Evolutionary conservation across 371 early-diverging fungal genomes (phyloP).

Genomic region (Syncephalastrum contaminatum): DNA sequence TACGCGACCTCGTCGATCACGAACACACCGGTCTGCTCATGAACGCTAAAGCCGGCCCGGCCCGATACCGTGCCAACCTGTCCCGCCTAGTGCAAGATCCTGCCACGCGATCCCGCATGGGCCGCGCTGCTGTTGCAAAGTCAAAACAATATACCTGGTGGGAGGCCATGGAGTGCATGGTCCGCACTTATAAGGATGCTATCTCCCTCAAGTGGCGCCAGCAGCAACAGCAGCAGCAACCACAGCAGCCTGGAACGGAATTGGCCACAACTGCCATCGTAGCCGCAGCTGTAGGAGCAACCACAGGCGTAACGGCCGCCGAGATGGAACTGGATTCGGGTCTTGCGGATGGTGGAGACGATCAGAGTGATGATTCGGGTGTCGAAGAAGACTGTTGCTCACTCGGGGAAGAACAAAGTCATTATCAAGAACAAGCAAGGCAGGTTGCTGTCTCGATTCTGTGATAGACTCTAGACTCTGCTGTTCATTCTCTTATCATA

Average conservation of each 20-base stretch:
- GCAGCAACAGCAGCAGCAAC: not conserved
- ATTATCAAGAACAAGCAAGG: too few relatives aligned
- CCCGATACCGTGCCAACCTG: conserved; percentile 21
- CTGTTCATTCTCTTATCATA: too few relatives aligned
- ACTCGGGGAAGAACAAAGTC: too few relatives aligned
- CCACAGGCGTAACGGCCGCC: too few relatives aligned
- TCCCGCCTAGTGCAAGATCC: conserved; percentile 16
- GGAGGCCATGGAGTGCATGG: conserved; percentile 48
- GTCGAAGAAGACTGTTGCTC: conserved; percentile 26
- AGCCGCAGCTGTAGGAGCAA: too few relatives aligned
- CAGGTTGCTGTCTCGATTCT: too few relatives aligned
- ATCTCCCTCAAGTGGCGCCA: not conserved
- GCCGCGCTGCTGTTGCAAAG: conserved; percentile 19
- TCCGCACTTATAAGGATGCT: conserved; percentile 33
- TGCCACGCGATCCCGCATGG: conserved; percentile 19
- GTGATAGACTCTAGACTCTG: too few relatives aligned
- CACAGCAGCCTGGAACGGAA: too few relatives aligned
- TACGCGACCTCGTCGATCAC: conserved; percentile 42
- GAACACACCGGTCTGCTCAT: conserved; percentile 37
- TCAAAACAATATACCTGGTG: conserved; percentile 44
- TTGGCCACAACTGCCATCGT: too few relatives aligned
- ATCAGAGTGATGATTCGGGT: conserved; percentile 17
- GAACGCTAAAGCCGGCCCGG: conserved; percentile 15
- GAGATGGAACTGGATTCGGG: too few relatives aligned
- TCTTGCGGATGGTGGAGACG: too few relatives aligned